Percentiles rank a stretch among this genome's conserved stretches.
These are phyloP conservation scores for Acacia confusa DNA, from an alignment of 306 rosid species.

Conservation along the genomic window DNA sequence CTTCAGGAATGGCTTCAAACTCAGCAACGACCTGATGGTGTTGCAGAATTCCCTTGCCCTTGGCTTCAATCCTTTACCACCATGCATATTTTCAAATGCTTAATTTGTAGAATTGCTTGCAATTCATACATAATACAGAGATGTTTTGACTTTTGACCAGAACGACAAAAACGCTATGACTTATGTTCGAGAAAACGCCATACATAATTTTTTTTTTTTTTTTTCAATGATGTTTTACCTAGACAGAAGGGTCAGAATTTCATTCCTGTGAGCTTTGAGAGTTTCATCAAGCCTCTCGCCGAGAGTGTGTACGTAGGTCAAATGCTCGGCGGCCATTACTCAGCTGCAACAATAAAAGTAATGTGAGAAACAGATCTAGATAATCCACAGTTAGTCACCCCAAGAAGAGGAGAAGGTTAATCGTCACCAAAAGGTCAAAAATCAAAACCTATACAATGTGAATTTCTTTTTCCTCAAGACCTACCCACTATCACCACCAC, in stretches of 20 bases:
- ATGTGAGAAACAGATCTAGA: conserved; percentile 1
- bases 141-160: background rate
- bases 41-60: conserved; percentile 92
- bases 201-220: background rate
- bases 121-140: background rate
- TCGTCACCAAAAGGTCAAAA: conserved; percentile 34
- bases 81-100: background rate
- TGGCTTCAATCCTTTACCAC: conserved; percentile 45
- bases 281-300: conserved; percentile 48
- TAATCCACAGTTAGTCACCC: conserved; percentile 3
- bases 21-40: conserved; percentile 84
- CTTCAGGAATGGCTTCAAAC: conserved; percentile 85
- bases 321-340: conserved; percentile 33
- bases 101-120: background rate
- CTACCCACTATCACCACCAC: conserved; percentile 39
- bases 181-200: background rate
- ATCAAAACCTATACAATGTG: background rate
- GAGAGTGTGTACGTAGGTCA: conserved; percentile 42
- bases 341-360: conserved; percentile 10
- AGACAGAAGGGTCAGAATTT: conserved; percentile 41
- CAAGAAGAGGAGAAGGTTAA: conserved; percentile 18
- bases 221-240: conserved; percentile 18
- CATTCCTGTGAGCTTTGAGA: conserved; percentile 42
- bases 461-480: background rate
- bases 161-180: background rate